A percentile compares a stretch with the other conserved stretches of the same genome.
Conservation (phyloP, 2,329 filamentous ascomycete genomes). For the Scedosporium boydii region DNA sequence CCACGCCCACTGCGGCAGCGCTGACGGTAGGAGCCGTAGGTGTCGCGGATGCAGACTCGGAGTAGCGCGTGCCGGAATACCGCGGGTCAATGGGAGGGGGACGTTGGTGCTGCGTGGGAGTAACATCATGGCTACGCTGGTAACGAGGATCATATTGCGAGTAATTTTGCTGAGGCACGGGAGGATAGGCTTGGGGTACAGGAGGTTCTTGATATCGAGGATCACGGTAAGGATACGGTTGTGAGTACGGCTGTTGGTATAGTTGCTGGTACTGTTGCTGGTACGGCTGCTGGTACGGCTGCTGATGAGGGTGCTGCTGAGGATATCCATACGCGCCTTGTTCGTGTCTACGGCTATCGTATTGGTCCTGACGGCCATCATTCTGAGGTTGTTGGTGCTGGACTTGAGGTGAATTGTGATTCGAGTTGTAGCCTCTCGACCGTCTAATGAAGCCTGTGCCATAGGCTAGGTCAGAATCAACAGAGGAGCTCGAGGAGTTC, state of each 20-base stretch:
- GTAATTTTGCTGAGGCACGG: not conserved
- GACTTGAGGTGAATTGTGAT: constrained; percentile 4
- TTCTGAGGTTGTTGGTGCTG: constrained; percentile 3
- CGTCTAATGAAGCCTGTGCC: constrained; percentile 48
- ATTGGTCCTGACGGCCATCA: constrained; percentile 1
- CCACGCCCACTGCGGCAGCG: constrained; percentile 6
- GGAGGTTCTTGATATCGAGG: not conserved
- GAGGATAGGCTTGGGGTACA: not conserved
- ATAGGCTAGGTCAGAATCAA: constrained; percentile 61
- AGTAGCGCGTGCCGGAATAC: not conserved
- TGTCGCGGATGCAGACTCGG: not conserved
- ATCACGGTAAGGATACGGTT: constrained; percentile 1
- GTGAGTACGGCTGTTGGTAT: not conserved
- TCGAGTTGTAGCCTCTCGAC: constrained; percentile 6
- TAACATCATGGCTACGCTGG: not conserved
- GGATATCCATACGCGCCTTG: not conserved
- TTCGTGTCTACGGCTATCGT: not conserved
- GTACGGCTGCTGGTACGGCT: constrained; percentile 1
- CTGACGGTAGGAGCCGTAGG: constrained; percentile 5
- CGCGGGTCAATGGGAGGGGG: not conserved
- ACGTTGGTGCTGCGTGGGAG: not conserved
- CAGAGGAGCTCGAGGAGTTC: constrained; percentile 58
- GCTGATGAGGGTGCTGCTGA: not conserved
- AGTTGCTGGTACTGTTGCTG: not conserved
- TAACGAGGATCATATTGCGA: constrained; percentile 1